These are phyloP conservation scores for Cadophora malorum DNA, from an alignment of 2,329 filamentous ascomycete species.

Conservation along the genomic window DNA sequence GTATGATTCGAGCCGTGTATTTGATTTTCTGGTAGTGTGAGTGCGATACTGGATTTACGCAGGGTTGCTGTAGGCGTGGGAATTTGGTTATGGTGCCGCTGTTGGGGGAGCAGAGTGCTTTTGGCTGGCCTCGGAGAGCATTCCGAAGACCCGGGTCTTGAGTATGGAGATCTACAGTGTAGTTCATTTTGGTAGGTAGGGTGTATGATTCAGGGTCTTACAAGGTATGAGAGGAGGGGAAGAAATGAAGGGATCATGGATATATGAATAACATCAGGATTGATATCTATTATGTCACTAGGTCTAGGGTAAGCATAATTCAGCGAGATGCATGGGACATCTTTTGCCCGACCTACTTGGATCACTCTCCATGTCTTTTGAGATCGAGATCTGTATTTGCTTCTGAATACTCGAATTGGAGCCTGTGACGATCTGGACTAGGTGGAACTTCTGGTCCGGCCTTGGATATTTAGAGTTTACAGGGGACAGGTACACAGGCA, in stretches of 20 bases:
- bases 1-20: not conserved
- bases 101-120: not conserved
- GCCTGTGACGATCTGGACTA: not conserved
- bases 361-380: not conserved
- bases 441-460: not conserved
- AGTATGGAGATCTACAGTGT: not conserved
- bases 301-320: not conserved
- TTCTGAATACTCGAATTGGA: not conserved
- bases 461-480: not conserved
- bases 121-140: not conserved
- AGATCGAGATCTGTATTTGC: not conserved
- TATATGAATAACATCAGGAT: not conserved
- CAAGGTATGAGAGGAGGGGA: not conserved
- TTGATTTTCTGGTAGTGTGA: not conserved
- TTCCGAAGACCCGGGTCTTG: constrained; percentile 1
- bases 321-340: not conserved
- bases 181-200: not conserved
- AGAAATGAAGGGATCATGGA: not conserved
- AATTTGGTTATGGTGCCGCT: too few relatives aligned
- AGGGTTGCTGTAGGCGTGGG: not conserved
- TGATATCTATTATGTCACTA: not conserved
- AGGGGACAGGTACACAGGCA: not conserved
- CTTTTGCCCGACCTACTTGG: not conserved
- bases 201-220: not conserved
- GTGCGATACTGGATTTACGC: not conserved